Conservation (phyloP, 164 flowering plant genomes). For the Vitis rotundifolia region DNA sequence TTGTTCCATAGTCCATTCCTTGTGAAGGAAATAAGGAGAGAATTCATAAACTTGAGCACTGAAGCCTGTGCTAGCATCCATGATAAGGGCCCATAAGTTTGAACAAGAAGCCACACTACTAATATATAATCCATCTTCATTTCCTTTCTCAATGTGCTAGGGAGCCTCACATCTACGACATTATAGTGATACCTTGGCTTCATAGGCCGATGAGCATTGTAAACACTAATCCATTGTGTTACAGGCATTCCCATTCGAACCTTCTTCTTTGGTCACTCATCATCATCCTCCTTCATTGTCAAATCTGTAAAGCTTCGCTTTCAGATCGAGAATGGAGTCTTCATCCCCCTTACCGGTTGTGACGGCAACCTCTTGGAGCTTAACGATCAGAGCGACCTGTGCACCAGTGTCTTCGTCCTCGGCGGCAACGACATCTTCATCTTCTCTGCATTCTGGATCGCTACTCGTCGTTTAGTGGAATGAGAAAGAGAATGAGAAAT, state of each 20-base stretch:
- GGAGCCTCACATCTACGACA: slow-evolving; percentile 78
- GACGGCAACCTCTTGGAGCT: slow-evolving; percentile 81
- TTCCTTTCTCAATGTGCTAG: slow-evolving; percentile 92
- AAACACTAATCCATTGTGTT: slow-evolving; percentile 91
- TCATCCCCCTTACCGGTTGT: slow-evolving; percentile 85
- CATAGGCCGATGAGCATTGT: slow-evolving; percentile 86
- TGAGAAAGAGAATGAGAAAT: neutral
- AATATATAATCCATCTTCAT: slow-evolving; percentile 82
- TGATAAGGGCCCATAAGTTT: slow-evolving; percentile 88
- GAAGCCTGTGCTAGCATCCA: slow-evolving; percentile 98
- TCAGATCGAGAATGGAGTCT: slow-evolving; percentile 69
- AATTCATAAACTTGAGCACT: slow-evolving; percentile 78
- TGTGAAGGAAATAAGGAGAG: slow-evolving; percentile 73
- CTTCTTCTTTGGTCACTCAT: slow-evolving; percentile 87
- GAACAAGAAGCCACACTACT: slow-evolving; percentile 84
- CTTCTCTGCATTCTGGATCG: slow-evolving; percentile 54
- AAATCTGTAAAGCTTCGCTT: too few relatives aligned
- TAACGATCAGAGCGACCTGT: slow-evolving; percentile 79
- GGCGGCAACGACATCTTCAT: slow-evolving; percentile 43
- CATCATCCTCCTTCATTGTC: slow-evolving; percentile 81
- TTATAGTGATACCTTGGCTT: slow-evolving; percentile 95
- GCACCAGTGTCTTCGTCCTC: slow-evolving; percentile 96
- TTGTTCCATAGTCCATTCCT: slow-evolving; percentile 99
- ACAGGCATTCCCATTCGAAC: slow-evolving; percentile 94
- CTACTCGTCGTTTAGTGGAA: slow-evolving; percentile 33